Evolutionary conservation across 495 filamentous ascomycete genomes (phyloP), one percentile per base, ranked within the genome.

Genomic region (Lentithecium fluviatile): DNA sequence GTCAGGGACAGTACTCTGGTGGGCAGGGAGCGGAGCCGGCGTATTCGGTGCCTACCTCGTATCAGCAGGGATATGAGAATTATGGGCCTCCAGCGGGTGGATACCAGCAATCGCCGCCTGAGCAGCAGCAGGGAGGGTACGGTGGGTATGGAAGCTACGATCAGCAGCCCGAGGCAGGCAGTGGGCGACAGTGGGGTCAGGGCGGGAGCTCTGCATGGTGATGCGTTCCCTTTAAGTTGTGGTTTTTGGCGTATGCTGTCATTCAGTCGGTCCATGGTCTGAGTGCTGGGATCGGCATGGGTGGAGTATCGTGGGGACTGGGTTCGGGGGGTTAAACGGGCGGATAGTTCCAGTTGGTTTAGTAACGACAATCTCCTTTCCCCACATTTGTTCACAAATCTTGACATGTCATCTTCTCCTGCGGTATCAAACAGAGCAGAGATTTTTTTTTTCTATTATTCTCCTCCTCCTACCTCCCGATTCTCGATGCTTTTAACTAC

Each of bases 51-150:
- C 71, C 61, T n/a, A 72, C 71, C 29, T 68, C 68, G 11, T 75
- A 71, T 56, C 70, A 71, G 62, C 71, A 72, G 51, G 73, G 73
- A 8, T 75, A 74, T 51, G 73, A 73, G 58, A 50, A 37, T 32
- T 66, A 69, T 25, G 61, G 21, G 1, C 26, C 38, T 26, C 3
- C 10, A 10, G 6, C 46, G 24, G 54, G 49, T 11, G 51, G 6
- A 8, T 48, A 49, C 32, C 49, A 3, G 23, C 45, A 49, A 12
- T 45, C 36, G 49, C 42, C 45, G 6, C 54, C 61, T 10, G n/a
- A 40, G 24, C 38, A n/a, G 10, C 55, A 52, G 46, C 37, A 45
- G 17, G 58, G 58, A 34, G 60, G 60, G 19, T 57, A 57, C 42
- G 60, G 45, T 36, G 54, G 34, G 29, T 59, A 59, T 42, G 60